phyloP scores from a whole-genome alignment of 139 green algal genomes.

The Chlorella sorokiniana region DNA sequence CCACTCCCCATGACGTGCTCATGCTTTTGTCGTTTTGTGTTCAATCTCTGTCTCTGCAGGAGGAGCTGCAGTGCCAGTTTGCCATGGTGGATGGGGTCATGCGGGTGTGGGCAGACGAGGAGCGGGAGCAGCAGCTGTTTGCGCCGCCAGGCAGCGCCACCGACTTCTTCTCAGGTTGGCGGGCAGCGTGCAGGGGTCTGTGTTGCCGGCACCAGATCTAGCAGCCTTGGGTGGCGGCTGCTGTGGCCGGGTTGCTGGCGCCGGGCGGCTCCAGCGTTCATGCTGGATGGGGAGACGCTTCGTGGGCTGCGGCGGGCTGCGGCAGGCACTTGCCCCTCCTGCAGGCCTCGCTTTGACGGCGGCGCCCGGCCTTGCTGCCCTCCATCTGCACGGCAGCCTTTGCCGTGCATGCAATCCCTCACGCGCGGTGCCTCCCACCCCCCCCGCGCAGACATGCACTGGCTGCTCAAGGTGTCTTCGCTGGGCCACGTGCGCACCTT shows the following conservation, averaged over 20 bases:
- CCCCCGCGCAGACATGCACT: constrained; percentile 75
- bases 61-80: constrained; percentile 55
- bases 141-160: constrained; percentile 69
- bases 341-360: too few species aligned
- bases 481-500: constrained; percentile 90
- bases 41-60: not conserved
- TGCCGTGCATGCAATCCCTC: too few species aligned
- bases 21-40: too few species aligned
- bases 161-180: constrained; percentile 88
- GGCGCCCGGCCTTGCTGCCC: too few species aligned
- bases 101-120: constrained; percentile 61
- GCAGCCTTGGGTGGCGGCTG: not conserved
- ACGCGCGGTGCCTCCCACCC: not conserved
- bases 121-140: constrained; percentile 36
- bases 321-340: too few species aligned
- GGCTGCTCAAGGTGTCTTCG: constrained; percentile 62
- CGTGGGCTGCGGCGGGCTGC: too few species aligned
- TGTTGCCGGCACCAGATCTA: too few species aligned
- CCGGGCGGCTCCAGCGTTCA: too few species aligned
- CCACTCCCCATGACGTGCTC: too few species aligned
- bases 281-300: too few species aligned
- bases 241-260: not conserved
- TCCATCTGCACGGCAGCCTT: too few species aligned
- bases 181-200: too few species aligned
- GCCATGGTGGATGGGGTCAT: constrained; percentile 93